Conservation (phyloP, 2,329 filamentous ascomycete species). For the Apiospora marii region DNA sequence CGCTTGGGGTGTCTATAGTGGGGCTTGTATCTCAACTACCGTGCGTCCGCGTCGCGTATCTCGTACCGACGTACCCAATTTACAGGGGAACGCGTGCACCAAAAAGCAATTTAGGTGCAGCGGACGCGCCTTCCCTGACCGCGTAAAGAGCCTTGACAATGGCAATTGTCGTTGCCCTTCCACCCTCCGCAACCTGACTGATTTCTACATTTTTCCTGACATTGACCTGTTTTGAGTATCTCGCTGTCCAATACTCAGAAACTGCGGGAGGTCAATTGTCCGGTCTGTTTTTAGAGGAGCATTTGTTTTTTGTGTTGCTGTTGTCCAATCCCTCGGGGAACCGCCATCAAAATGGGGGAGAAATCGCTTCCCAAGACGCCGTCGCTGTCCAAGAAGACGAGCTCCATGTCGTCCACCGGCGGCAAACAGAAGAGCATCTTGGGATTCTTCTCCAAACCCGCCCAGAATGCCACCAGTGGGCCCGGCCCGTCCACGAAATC, state of each 20-base stretch:
- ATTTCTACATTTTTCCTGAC: neutral
- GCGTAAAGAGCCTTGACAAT: slow-evolving; percentile 14
- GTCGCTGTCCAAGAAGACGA: slow-evolving; percentile 53
- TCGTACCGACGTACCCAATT: neutral
- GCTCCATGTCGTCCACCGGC: slow-evolving; percentile 54
- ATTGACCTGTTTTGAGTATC: neutral
- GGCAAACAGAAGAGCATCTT: slow-evolving; percentile 76
- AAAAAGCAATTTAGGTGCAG: neutral
- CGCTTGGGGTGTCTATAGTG: neutral
- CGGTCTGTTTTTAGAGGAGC: neutral
- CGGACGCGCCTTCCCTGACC: neutral
- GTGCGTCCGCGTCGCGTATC: neutral
- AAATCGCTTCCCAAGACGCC: slow-evolving; percentile 45
- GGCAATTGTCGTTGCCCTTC: neutral
- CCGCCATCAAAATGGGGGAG: slow-evolving; percentile 13
- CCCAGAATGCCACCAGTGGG: slow-evolving; percentile 36
- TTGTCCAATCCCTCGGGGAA: neutral
- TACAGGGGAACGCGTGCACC: slow-evolving; percentile 13
- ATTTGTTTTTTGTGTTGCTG: neutral
- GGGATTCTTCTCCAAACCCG: slow-evolving; percentile 78
- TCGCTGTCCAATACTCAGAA: neutral
- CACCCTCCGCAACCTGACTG: neutral
- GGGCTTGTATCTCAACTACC: neutral
- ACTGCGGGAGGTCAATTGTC: neutral
- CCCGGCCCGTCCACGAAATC: slow-evolving; percentile 45